Conservation (phyloP, 2,329 filamentous ascomycete species). For the Alternaria solani region DNA sequence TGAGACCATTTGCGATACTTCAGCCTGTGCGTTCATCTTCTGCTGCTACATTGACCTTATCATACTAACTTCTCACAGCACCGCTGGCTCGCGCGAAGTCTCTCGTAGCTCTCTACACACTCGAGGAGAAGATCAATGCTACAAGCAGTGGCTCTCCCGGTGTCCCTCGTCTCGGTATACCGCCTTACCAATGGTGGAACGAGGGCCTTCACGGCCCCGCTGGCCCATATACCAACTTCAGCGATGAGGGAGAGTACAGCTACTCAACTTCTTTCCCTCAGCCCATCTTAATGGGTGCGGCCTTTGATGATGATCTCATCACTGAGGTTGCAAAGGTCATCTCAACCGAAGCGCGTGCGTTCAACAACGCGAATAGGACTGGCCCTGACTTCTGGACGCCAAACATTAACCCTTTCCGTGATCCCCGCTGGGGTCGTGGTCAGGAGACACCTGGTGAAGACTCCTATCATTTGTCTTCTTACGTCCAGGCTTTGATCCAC, state of each 20-base stretch:
- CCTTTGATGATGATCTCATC: conserved; percentile 71
- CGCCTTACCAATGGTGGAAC: conserved; percentile 62
- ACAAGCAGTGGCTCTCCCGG: conserved; percentile 56
- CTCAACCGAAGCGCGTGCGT: conserved; percentile 69
- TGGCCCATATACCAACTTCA: conserved; percentile 64
- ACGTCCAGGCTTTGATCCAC: conserved; percentile 62
- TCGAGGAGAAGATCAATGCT: conserved; percentile 60
- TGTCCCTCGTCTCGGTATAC: conserved; percentile 63
- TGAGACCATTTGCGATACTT: conserved; percentile 61
- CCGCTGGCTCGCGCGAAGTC: conserved; percentile 36
- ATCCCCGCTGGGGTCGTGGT: conserved; percentile 66
- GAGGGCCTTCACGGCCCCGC: conserved; percentile 53
- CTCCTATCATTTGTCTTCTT: conserved; percentile 60
- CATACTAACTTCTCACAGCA: conserved; percentile 19
- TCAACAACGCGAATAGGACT: conserved; percentile 67
- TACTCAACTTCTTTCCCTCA: conserved; percentile 72
- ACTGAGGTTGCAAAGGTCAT: conserved; percentile 65
- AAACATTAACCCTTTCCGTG: conserved; percentile 72
- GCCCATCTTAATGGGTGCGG: conserved; percentile 68
- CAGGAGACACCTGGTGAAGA: conserved; percentile 67
- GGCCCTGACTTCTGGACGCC: conserved; percentile 69
- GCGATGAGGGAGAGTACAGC: conserved; percentile 63
- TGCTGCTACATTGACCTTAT: background rate
- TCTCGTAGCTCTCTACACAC: conserved; percentile 36
- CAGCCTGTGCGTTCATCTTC: conserved; percentile 37